These are phyloP conservation scores for Aspergillus coremiiformis DNA, from an alignment of 495 filamentous ascomycete genomes.

Conservation along the genomic window DNA sequence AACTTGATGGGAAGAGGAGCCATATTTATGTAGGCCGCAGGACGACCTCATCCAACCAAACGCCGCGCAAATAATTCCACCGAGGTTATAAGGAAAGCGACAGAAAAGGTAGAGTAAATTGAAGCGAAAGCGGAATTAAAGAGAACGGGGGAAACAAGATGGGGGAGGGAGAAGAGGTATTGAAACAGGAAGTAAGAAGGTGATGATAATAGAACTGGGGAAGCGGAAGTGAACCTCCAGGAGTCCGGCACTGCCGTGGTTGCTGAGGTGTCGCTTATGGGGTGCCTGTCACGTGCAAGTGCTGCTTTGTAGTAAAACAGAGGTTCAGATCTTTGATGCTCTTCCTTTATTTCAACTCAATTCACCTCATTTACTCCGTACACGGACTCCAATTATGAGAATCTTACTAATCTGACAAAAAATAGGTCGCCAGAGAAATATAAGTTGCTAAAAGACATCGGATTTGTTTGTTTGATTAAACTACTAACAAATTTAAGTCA, in stretches of 20 bases:
- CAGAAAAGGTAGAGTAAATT: constrained; percentile 16
- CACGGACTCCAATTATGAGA: no score
- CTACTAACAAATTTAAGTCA: no score
- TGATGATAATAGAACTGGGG: constrained; percentile 21
- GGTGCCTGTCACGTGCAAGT: constrained; percentile 33
- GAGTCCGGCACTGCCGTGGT: constrained; percentile 33
- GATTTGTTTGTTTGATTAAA: no score
- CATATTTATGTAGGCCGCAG: constrained; percentile 50
- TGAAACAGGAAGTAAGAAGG: constrained; percentile 10
- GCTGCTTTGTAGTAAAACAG: no score
- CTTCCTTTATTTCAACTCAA: no score
- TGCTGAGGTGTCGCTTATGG: constrained; percentile 46
- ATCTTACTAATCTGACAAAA: no score
- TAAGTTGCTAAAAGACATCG: no score
- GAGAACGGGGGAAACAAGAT: constrained; percentile 13
- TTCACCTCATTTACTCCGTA: no score
- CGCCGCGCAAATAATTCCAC: constrained; percentile 36
- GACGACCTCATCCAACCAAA: constrained; percentile 47
- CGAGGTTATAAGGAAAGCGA: constrained; percentile 19
- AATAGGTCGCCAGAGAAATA: no score
- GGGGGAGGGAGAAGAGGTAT: constrained; percentile 14
- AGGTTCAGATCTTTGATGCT: no score
- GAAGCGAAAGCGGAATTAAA: constrained; percentile 13
- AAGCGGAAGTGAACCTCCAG: constrained; percentile 37
- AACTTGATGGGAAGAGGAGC: constrained; percentile 89